Conservation (phyloP, 371 early-diverging fungal species). For the Circinella minor region DNA sequence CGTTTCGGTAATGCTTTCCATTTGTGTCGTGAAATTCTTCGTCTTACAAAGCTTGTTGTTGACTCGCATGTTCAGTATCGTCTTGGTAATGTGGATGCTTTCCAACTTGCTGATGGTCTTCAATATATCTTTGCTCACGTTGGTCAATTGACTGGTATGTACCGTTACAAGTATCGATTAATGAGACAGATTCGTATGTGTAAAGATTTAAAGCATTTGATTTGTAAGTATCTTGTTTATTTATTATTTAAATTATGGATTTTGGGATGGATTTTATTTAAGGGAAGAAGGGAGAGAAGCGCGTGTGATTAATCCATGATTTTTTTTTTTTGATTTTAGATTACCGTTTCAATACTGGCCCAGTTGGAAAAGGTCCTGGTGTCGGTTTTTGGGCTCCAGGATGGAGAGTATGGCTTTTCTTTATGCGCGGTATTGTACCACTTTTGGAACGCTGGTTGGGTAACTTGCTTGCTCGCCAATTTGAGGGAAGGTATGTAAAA, state of each 20-base stretch:
- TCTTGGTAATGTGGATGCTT: conserved; percentile 95
- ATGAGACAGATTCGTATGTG: conserved; percentile 98
- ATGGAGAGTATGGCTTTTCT: conserved; percentile 99
- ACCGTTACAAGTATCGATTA: conserved; percentile 98
- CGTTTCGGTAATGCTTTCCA: conserved; percentile 99
- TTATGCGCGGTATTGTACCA: conserved; percentile 98
- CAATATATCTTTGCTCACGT: conserved; percentile 99
- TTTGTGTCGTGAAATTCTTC: conserved; percentile 93
- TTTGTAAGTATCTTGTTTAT: conserved; percentile 45
- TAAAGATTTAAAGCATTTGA: conserved; percentile 96
- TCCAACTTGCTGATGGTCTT: conserved; percentile 96
- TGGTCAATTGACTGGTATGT: conserved; percentile 99
- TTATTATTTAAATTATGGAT: background rate
- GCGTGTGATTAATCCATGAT: background rate
- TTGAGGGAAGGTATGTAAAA: conserved; percentile 73
- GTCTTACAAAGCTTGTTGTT: conserved; percentile 97
- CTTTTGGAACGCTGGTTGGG: conserved; percentile 98
- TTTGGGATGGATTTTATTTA: no score
- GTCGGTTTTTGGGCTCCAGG: conserved; percentile 99
- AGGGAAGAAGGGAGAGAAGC: background rate
- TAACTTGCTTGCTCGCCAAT: conserved; percentile 97
- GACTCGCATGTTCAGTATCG: conserved; percentile 98
- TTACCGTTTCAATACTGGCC: conserved; percentile 96
- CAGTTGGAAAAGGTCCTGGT: conserved; percentile 98
- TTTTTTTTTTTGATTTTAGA: conserved; percentile 31